These are phyloP conservation scores for Blastobotrys arbuscula DNA, from an alignment of 1,139 yeast species.

Conservation along the genomic window DNA sequence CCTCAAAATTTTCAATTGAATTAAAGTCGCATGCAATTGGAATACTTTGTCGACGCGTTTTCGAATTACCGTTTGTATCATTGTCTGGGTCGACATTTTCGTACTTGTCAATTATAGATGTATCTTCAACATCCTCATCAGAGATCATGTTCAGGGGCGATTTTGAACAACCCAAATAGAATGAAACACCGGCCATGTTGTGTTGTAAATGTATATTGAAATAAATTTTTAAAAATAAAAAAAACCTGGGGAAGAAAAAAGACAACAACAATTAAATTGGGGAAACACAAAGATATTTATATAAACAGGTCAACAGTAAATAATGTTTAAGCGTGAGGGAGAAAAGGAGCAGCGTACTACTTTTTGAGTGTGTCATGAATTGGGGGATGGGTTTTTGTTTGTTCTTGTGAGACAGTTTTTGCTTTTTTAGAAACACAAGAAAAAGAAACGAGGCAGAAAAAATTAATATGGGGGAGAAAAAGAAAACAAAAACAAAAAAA, in stretches of 20 bases:
- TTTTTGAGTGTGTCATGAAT: neutral
- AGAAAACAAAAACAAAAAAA: neutral
- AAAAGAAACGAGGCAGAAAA: neutral
- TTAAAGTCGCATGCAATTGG: too few relatives aligned
- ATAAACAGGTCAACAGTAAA: neutral
- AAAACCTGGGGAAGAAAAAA: neutral
- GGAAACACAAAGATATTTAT: neutral
- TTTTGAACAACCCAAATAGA: conserved; percentile 17
- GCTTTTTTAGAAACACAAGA: neutral
- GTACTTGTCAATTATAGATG: conserved; percentile 14
- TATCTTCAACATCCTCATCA: conserved; percentile 10
- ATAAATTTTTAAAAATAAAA: neutral
- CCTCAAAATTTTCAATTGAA: too few relatives aligned
- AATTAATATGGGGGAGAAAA: neutral
- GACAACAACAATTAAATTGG: neutral
- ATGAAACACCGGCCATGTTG: conserved; percentile 12
- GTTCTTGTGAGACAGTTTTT: neutral
- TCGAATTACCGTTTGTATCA: too few relatives aligned
- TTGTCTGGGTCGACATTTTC: conserved; percentile 16
- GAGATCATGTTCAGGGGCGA: conserved; percentile 6
- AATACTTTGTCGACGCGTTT: too few relatives aligned
- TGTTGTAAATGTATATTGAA: neutral
- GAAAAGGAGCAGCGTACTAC: neutral
- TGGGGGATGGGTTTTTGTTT: neutral
- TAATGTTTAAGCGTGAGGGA: neutral